Percentiles rank a stretch among this genome's conserved stretches.
Conservation (phyloP, 345 rosid genomes). For the Adansonia digitata region DNA sequence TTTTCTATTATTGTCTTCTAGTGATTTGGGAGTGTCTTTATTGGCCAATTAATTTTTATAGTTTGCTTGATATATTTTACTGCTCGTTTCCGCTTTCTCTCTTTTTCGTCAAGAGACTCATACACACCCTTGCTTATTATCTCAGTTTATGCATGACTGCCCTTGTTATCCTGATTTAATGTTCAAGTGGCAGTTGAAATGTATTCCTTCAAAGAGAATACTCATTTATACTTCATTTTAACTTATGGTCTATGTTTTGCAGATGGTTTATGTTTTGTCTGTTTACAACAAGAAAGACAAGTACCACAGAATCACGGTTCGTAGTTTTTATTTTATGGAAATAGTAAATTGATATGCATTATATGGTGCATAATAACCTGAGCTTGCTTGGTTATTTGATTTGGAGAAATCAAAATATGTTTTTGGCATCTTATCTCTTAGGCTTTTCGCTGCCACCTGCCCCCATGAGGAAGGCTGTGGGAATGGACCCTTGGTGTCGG, state of each 20-base stretch:
- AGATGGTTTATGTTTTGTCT: slow-evolving; percentile 95
- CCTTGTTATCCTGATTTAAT: not conserved
- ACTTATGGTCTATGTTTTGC: slow-evolving; percentile 31
- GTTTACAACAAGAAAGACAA: slow-evolving; percentile 96
- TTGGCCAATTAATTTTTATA: not conserved
- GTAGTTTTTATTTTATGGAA: slow-evolving; percentile 24
- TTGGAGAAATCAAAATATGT: not conserved
- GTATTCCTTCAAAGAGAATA: not conserved
- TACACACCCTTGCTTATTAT: not conserved
- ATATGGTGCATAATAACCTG: not conserved
- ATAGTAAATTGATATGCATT: not conserved
- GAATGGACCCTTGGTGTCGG: not conserved
- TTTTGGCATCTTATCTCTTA: not conserved
- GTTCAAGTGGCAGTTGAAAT: not conserved
- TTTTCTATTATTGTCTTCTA: not conserved
- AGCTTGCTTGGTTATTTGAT: not conserved
- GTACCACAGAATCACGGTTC: slow-evolving; percentile 74
- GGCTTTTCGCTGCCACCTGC: not conserved
- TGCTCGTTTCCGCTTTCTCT: not conserved
- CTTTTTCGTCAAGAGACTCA: not conserved
- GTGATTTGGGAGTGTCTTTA: not conserved
- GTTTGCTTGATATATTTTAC: not conserved
- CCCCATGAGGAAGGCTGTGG: not conserved
- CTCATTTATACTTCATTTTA: not conserved
- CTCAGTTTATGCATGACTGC: not conserved